Evolutionary conservation across 192 early-diverging fungal genomes (phyloP).

Genomic region (Gigaspora rosea): DNA sequence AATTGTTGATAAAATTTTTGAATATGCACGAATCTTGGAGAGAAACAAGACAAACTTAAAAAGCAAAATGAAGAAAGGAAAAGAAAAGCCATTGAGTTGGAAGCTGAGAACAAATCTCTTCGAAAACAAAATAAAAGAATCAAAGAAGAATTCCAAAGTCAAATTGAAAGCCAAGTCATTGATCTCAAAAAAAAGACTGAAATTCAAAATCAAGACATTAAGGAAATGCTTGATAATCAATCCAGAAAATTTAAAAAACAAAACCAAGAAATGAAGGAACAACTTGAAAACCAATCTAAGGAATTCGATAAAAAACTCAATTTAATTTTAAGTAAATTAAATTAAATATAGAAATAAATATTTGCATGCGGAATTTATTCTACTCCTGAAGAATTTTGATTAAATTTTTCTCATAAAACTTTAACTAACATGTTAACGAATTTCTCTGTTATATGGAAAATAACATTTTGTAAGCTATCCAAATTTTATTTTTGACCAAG

Average conservation of each 20-base stretch:
- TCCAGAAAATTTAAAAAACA: neutral
- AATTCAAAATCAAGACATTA: constrained; percentile 19
- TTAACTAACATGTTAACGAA: constrained; percentile 5
- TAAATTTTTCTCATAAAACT: too few species aligned
- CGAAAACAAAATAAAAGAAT: constrained; percentile 19
- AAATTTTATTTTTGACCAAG: too few species aligned
- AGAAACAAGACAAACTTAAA: constrained; percentile 13
- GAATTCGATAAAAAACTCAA: constrained; percentile 12
- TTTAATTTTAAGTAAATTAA: constrained; percentile 22
- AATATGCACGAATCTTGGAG: constrained; percentile 7
- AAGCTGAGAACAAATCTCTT: constrained; percentile 19
- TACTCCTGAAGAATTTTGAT: too few species aligned
- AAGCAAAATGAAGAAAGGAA: constrained; percentile 12
- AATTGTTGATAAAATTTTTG: neutral
- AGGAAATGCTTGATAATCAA: neutral
- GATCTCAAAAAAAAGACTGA: constrained; percentile 9
- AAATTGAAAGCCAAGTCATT: constrained; percentile 16
- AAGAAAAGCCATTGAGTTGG: constrained; percentile 10
- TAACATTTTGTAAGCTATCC: too few species aligned
- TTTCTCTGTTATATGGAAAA: constrained; percentile 10
- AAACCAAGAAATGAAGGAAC: neutral
- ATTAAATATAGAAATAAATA: constrained; percentile 22
- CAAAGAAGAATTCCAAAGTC: constrained; percentile 8
- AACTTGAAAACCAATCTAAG: constrained; percentile 2
- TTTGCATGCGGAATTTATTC: constrained; percentile 14